A percentile compares a stretch with the other conserved stretches of the same genome.
Conservation (phyloP, 345 rosid genomes). For the Citrus unshiu region DNA sequence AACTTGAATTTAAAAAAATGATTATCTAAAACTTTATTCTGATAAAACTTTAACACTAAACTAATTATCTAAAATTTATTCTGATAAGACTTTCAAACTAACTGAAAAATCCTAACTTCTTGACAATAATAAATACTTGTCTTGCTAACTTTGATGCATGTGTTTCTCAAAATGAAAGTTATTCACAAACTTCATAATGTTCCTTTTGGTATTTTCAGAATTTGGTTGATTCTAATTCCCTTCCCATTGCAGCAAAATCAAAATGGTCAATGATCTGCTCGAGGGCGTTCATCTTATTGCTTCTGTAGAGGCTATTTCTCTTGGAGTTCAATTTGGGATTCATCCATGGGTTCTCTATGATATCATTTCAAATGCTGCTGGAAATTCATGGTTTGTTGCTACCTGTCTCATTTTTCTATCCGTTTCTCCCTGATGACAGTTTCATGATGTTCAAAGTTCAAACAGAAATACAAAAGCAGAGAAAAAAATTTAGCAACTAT, state of each 20-base stretch:
- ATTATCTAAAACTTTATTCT: too few relatives aligned
- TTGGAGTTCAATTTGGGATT: constrained; percentile 63
- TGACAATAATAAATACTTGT: background rate
- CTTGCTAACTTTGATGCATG: background rate
- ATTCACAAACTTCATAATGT: background rate
- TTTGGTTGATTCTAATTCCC: constrained; percentile 5
- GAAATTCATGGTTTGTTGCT: constrained; percentile 81
- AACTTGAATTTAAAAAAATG: too few relatives aligned
- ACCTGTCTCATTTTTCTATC: constrained; percentile 6
- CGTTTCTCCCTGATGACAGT: background rate
- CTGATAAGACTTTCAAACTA: too few relatives aligned
- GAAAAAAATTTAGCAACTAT: background rate
- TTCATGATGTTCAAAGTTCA: background rate
- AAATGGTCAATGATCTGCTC: constrained; percentile 77
- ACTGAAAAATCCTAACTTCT: too few relatives aligned
- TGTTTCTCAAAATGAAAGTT: background rate
- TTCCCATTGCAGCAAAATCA: constrained; percentile 53
- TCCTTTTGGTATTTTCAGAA: background rate
- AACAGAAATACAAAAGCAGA: background rate
- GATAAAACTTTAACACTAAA: too few relatives aligned
- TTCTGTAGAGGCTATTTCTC: constrained; percentile 82
- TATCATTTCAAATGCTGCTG: constrained; percentile 97
- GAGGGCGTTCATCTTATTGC: constrained; percentile 89
- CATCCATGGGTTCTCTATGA: constrained; percentile 95
- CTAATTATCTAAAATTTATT: too few relatives aligned